phyloP scores from a whole-genome alignment of 2,329 filamentous ascomycete species.

The Scleromitrula shiraiana region DNA sequence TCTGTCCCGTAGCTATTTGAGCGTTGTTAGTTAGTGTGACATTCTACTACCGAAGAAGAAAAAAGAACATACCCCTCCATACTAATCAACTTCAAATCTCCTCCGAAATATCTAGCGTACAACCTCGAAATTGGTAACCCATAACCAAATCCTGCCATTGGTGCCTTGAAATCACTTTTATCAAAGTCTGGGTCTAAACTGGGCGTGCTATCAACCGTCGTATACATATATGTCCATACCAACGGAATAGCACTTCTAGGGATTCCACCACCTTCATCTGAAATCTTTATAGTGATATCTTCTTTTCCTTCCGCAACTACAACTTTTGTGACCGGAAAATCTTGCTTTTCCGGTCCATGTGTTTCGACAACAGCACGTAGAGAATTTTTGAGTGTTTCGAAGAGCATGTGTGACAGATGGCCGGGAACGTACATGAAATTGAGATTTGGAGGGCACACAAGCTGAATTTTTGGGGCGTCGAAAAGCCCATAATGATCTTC shows the following conservation, averaged over 20 bases:
- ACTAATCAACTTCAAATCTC: constrained; percentile 93
- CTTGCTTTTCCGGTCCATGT: constrained; percentile 89
- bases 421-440: constrained; percentile 99
- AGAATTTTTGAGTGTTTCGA: constrained; percentile 98
- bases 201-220: constrained; percentile 91
- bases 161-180: constrained; percentile 98
- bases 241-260: constrained; percentile 86
- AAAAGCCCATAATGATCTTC: constrained; percentile 98
- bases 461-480: constrained; percentile 90
- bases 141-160: constrained; percentile 99
- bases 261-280: constrained; percentile 93
- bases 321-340: constrained; percentile 93
- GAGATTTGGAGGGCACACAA: constrained; percentile 88
- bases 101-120: constrained; percentile 95
- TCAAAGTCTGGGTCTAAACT: constrained; percentile 96
- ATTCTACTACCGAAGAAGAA: constrained; percentile 1
- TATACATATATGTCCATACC: constrained; percentile 99
- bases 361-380: constrained; percentile 92
- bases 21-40: constrained; percentile 15
- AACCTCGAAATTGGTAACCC: constrained; percentile 88
- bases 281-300: constrained; percentile 98
- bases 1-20: constrained; percentile 81
- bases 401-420: constrained; percentile 98
- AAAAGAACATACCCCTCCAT: constrained; percentile 81
- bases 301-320: constrained; percentile 97